Base-by-base conservation (phyloP, 164 flowering plant species). In the Vitis vinifera region DNA sequence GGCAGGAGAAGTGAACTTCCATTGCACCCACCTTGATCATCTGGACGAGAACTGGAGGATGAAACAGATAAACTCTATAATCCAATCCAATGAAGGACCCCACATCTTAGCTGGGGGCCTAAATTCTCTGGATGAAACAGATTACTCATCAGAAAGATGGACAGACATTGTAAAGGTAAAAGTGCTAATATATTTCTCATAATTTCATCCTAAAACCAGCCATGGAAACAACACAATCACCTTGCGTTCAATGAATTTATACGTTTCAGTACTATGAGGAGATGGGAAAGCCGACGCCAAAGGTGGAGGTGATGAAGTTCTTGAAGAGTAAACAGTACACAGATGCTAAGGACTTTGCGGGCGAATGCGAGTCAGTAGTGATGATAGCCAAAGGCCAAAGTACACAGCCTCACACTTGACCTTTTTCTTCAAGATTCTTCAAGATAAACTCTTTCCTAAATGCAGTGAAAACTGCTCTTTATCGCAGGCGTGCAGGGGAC, bases 371-470 rank as follows among this genome's bases (percentile, higher is more conserved):
- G 62, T 78, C 98, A 0, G 97, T 91, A 0, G 98, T 95, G 60
- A 82, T 95, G 85, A 89, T 95, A 3, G 97, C 96, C 76, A 93
- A 93, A 88, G 99, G 99, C 81, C 98, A 95, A 78, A 90, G 99
- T 95, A 77, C 55, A 55, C 15, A 58, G 49, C 15, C 17, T 23
- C 2, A 37, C 17, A 66, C 37, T 10, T 10, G 51, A 51, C 27
- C 27, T 19, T 13, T 47, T 14, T n/a, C 5, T 62, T 19, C 31
- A 61, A 65, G 15, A 44, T 19, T 47, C 14, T 23, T 59, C 19
- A 16, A n/a, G 10, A 14, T 12, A 59, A 53, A 11, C 48, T 44
- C 10, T 9, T 23, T 5, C 6, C 9, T 64, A 3, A 17, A 44
- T 37, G 1, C 9, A 8, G 51, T 16, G 13, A 2, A 4, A 11